A percentile compares a stretch with the other conserved stretches of the same genome.
These are phyloP conservation scores for Fusarium denticulatum DNA, from an alignment of 2,329 filamentous ascomycete genomes.

Conservation along the genomic window DNA sequence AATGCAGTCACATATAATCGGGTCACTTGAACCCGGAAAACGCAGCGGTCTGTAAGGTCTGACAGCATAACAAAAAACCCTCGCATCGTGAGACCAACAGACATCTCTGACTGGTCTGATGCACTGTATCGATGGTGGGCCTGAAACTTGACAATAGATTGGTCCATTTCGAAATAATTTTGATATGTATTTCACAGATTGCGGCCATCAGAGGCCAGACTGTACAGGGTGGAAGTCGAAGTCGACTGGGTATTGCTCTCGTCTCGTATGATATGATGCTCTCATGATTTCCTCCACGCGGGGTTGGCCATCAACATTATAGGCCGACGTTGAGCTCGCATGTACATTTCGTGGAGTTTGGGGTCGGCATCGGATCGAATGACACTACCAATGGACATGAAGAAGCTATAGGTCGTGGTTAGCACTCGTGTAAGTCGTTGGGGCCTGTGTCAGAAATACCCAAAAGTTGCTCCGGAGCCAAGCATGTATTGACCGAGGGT, in stretches of 20 bases:
- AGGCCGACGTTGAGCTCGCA: constrained; percentile 76
- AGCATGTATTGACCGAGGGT: constrained; percentile 97
- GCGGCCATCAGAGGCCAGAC: constrained; percentile 38
- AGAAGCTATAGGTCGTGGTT: constrained; percentile 69
- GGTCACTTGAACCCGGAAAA: constrained; percentile 17
- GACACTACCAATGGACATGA: constrained; percentile 98
- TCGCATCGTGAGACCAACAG: constrained; percentile 22
- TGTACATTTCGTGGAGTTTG: constrained; percentile 79
- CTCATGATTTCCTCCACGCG: constrained; percentile 49
- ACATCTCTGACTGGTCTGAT: constrained; percentile 15
- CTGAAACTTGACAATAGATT: constrained; percentile 25
- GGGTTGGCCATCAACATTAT: constrained; percentile 65
- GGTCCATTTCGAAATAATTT: constrained; percentile 32
- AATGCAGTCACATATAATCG: constrained; percentile 6
- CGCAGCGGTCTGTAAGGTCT: constrained; percentile 18
- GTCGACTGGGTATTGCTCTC: constrained; percentile 41
- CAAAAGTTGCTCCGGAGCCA: constrained; percentile 93
- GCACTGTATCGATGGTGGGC: constrained; percentile 17
- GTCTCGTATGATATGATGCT: constrained; percentile 35
- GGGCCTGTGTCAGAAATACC: constrained; percentile 62
- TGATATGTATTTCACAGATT: constrained; percentile 45
- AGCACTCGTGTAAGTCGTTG: constrained; percentile 18
- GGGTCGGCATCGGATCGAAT: constrained; percentile 91
- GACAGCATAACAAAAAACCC: constrained; percentile 16
- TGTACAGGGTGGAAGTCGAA: constrained; percentile 41